Evolutionary conservation across 257 asterid genomes (phyloP).

Genomic region (Lycium ferocissimum): DNA sequence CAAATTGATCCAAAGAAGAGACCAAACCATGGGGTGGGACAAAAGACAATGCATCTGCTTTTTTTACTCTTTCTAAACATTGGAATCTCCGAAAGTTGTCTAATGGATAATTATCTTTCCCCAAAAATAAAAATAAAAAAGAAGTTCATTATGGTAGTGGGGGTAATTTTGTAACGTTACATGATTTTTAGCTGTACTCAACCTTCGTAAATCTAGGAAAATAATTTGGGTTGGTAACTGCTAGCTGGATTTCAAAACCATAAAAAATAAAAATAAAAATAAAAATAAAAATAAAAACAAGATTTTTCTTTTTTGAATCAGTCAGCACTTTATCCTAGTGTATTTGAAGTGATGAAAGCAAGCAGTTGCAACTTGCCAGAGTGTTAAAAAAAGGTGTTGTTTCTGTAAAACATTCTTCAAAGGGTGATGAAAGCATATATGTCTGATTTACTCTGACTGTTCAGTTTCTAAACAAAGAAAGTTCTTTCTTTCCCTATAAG

Average conservation of each 20-base stretch:
- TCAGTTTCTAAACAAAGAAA: neutral
- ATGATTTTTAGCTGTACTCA: neutral
- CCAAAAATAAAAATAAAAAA: neutral
- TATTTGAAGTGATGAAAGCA: neutral
- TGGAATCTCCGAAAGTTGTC: conserved; percentile 28
- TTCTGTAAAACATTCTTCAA: neutral
- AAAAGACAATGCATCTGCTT: neutral
- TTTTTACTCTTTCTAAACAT: conserved; percentile 16
- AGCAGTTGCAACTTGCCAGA: neutral
- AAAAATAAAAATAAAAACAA: neutral
- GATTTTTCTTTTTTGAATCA: neutral
- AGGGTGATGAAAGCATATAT: neutral
- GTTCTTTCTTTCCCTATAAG: neutral
- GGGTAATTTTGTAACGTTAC: neutral
- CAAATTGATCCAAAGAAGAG: neutral
- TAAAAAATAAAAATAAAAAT: neutral
- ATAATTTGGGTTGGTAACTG: conserved; percentile 20
- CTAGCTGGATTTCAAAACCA: conserved; percentile 24
- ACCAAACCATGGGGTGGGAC: neutral
- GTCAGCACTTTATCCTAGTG: neutral
- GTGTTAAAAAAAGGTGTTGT: neutral
- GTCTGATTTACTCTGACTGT: neutral
- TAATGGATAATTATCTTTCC: conserved; percentile 10
- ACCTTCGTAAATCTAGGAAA: conserved; percentile 24
- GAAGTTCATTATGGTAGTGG: neutral